These are phyloP conservation scores for Candida quercuum DNA, from an alignment of 805 yeast genomes.

Conservation along the genomic window DNA sequence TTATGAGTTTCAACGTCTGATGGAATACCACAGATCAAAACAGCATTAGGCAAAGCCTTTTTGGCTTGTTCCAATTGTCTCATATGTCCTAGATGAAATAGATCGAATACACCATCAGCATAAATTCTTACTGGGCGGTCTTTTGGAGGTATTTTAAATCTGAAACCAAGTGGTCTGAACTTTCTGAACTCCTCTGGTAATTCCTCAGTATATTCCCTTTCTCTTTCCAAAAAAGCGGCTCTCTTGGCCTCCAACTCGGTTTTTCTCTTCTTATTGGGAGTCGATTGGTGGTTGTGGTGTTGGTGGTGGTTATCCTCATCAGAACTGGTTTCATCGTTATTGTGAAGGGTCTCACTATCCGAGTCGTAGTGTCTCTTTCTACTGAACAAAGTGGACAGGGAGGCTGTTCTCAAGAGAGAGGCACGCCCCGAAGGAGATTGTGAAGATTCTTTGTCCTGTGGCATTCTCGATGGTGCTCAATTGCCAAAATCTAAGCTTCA, in stretches of 20 bases:
- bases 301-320: slow-evolving; percentile 6
- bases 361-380: slow-evolving; percentile 14
- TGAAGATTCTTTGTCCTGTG: not conserved
- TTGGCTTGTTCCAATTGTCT: slow-evolving; percentile 95
- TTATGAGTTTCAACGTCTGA: slow-evolving; percentile 87
- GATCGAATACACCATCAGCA: slow-evolving; percentile 97
- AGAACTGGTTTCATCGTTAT: not conserved
- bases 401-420: slow-evolving; percentile 13
- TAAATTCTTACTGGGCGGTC: slow-evolving; percentile 89
- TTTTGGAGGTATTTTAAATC: slow-evolving; percentile 74
- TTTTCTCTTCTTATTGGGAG: slow-evolving; percentile 21
- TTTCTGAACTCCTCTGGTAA: slow-evolving; percentile 68
- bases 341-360: slow-evolving; percentile 7
- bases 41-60: slow-evolving; percentile 80
- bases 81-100: slow-evolving; percentile 97
- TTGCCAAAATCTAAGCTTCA: too few species aligned
- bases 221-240: slow-evolving; percentile 35
- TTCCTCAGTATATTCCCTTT: slow-evolving; percentile 54
- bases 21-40: slow-evolving; percentile 87
- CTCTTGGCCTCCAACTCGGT: slow-evolving; percentile 21
- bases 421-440: not conserved
- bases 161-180: slow-evolving; percentile 75
- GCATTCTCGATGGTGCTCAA: too few species aligned
- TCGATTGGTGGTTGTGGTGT: too few species aligned
- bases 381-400: slow-evolving; percentile 15